A percentile compares a stretch with the other conserved stretches of the same genome.
These are phyloP conservation scores for Vitis riparia DNA, from an alignment of 164 flowering plant species.

Conservation along the genomic window DNA sequence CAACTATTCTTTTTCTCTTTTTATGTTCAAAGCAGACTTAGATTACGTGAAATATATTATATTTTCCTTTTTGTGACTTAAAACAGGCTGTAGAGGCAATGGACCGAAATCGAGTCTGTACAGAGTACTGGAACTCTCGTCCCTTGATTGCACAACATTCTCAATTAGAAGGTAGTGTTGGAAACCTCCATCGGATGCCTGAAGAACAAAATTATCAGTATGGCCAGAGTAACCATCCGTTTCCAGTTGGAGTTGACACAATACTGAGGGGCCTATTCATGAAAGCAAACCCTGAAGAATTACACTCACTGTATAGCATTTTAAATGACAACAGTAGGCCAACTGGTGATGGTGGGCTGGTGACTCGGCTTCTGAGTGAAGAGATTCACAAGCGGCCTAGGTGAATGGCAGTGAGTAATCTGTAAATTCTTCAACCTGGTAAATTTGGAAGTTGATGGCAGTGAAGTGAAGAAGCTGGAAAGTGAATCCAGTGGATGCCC, in stretches of 20 bases:
- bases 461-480: too few relatives aligned
- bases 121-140: conserved; percentile 75
- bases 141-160: conserved; percentile 37
- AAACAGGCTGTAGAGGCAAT: conserved; percentile 56
- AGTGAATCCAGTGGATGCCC: too few relatives aligned
- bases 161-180: conserved; percentile 7
- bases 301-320: conserved; percentile 39
- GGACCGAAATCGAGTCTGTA: conserved; percentile 60
- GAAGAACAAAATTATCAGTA: conserved; percentile 15
- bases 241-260: conserved; percentile 25
- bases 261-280: conserved; percentile 51
- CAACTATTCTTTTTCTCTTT: not conserved
- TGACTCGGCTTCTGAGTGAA: conserved; percentile 40
- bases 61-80: not conserved
- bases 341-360: conserved; percentile 22
- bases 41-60: not conserved
- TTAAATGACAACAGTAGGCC: conserved; percentile 29
- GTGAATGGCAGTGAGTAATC: conserved; percentile 11
- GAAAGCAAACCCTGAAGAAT: conserved; percentile 72
- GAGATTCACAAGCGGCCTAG: conserved; percentile 50
- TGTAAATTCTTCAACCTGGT: conserved; percentile 11
- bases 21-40: not conserved
- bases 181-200: not conserved
- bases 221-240: conserved; percentile 5
- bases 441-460: conserved; percentile 1